Conservation (phyloP, 2,329 filamentous ascomycete species). For the Nothophoma quercina region DNA sequence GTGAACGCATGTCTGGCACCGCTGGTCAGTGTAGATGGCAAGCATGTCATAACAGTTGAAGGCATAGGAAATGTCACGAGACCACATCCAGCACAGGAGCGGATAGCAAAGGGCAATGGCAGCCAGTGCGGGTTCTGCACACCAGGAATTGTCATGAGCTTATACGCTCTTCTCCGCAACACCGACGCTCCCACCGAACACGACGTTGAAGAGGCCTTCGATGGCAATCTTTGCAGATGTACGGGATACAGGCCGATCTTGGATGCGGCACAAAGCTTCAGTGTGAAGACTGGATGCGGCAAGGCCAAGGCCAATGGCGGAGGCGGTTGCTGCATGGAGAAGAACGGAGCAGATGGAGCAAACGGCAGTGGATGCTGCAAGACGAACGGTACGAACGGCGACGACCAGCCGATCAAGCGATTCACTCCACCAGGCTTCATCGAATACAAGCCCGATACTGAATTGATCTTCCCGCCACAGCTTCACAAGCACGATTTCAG, state of each 20-base stretch:
- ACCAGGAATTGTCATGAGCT: conserved; percentile 95
- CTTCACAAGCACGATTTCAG: conserved; percentile 83
- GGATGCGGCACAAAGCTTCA: conserved; percentile 92
- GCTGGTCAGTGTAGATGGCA: conserved; percentile 90
- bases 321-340: conserved; percentile 75
- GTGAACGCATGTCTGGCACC: conserved; percentile 96
- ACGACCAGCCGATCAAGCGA: conserved; percentile 58
- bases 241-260: conserved; percentile 95
- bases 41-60: conserved; percentile 97
- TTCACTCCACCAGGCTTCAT: conserved; percentile 93
- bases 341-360: conserved; percentile 44
- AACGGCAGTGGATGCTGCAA: conserved; percentile 52
- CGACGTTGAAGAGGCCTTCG: conserved; percentile 94
- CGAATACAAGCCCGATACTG: conserved; percentile 90
- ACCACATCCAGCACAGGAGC: conserved; percentile 89
- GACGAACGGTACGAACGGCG: conserved; percentile 47
- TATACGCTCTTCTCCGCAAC: conserved; percentile 92
- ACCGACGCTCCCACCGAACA: conserved; percentile 77
- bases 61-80: conserved; percentile 88
- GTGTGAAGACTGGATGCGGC: conserved; percentile 63
- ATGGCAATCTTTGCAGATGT: conserved; percentile 94
- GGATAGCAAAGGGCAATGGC: conserved; percentile 88
- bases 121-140: conserved; percentile 97
- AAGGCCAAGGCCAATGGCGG: conserved; percentile 66
- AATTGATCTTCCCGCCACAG: conserved; percentile 91